A percentile compares a stretch with the other conserved stretches of the same genome.
These are phyloP conservation scores for Microcyclosporella mali DNA, from an alignment of 2,329 filamentous ascomycete species.

Conservation along the genomic window DNA sequence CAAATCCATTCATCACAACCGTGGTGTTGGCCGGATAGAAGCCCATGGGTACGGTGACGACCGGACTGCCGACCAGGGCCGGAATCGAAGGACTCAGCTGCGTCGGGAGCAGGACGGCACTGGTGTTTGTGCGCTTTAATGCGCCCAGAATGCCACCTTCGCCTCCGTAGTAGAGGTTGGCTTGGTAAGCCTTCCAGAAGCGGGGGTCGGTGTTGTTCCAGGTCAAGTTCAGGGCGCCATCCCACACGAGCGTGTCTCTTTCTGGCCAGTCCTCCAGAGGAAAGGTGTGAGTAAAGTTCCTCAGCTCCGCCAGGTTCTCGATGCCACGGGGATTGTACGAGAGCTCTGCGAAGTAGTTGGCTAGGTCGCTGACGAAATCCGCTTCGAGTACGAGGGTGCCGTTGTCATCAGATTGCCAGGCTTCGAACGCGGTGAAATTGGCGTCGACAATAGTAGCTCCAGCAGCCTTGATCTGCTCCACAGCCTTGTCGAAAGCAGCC, in stretches of 20 bases:
- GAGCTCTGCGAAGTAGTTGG: conserved; percentile 52
- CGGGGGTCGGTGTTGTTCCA: conserved; percentile 51
- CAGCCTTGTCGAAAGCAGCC: conserved; percentile 30
- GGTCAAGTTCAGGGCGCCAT: conserved; percentile 46
- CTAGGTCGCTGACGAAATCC: conserved; percentile 56
- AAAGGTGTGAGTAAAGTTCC: conserved; percentile 50
- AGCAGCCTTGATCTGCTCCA: conserved; percentile 13
- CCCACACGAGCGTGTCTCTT: conserved; percentile 54
- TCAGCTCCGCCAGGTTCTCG: conserved; percentile 46
- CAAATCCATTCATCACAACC: conserved; percentile 41
- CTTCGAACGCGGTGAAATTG: conserved; percentile 27
- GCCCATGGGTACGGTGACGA: conserved; percentile 59
- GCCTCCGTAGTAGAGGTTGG: conserved; percentile 49
- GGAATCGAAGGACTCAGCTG: conserved; percentile 43
- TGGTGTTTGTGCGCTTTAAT: conserved; percentile 50
- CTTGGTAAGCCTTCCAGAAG: conserved; percentile 54
- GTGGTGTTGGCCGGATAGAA: conserved; percentile 46
- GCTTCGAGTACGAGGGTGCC: conserved; percentile 46
- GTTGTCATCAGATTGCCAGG: conserved; percentile 37
- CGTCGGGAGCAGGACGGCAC: conserved; percentile 58
- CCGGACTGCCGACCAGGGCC: conserved; percentile 53
- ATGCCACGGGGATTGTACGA: conserved; percentile 54
- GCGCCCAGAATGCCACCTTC: conserved; percentile 57
- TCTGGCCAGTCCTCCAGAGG: conserved; percentile 54
- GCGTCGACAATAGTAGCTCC: conserved; percentile 18